phyloP scores from a whole-genome alignment of 306 rosid genomes.

The Trifolium pratense region DNA sequence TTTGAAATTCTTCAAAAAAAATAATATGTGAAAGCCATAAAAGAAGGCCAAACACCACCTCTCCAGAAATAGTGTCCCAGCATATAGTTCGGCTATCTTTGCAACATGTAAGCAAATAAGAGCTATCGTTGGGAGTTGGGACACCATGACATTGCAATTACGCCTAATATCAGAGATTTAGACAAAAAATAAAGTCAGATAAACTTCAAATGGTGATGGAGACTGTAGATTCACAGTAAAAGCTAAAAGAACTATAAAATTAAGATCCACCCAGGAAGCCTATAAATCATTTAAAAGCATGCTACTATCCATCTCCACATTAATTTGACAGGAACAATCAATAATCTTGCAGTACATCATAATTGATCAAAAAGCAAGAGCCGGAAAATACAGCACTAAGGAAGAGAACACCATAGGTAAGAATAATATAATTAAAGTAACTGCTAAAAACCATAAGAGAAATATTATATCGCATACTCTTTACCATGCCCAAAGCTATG shows the following conservation, averaged over 20 bases:
- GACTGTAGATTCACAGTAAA: constrained; percentile 20
- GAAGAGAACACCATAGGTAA: constrained; percentile 24
- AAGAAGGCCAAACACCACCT: constrained; percentile 56
- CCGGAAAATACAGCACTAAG: constrained; percentile 17
- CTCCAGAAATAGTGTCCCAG: constrained; percentile 96
- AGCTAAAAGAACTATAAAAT: constrained; percentile 8
- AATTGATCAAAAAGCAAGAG: constrained; percentile 19
- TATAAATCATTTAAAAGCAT: constrained; percentile 22
- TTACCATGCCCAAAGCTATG: not conserved
- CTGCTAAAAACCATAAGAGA: not conserved
- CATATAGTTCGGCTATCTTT: constrained; percentile 96
- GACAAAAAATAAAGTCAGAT: constrained; percentile 37
- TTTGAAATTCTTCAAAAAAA: constrained; percentile 20
- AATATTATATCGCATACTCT: not conserved
- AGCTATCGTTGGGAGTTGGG: constrained; percentile 82
- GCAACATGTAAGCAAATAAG: constrained; percentile 92
- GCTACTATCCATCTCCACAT: constrained; percentile 2
- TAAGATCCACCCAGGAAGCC: constrained; percentile 1
- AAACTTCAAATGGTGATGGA: constrained; percentile 24
- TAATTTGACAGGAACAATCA: constrained; percentile 30
- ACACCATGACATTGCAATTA: constrained; percentile 99
- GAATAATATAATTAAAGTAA: not conserved
- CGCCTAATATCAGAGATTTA: constrained; percentile 63
- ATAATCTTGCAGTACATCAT: constrained; percentile 19
- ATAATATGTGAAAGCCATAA: constrained; percentile 21